Conservation (phyloP, 768 basidiomycete species). For the Lanmaoa pseudosensibilis region DNA sequence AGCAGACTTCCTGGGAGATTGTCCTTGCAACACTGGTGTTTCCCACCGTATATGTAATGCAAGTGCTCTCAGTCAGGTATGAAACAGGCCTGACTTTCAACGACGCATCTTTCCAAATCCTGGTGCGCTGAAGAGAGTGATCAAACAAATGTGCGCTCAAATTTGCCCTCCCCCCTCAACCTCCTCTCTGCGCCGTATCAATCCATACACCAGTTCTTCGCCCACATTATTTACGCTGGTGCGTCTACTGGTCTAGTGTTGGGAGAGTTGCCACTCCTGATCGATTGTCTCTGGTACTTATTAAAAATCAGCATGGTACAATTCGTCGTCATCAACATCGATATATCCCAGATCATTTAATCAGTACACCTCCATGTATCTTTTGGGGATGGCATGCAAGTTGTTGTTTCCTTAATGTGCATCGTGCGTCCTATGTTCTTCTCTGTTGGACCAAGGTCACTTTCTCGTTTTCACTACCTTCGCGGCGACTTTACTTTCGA, state of each 20-base stretch:
- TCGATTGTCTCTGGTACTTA: background rate
- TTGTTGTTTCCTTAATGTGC: background rate
- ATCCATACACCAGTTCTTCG: background rate
- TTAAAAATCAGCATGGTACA: background rate
- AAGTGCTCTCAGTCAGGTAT: background rate
- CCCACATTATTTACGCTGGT: conserved; percentile 1
- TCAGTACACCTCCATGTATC: background rate
- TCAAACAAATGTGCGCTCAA: background rate
- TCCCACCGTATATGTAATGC: conserved; percentile 9
- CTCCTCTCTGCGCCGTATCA: background rate
- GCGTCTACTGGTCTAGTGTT: background rate
- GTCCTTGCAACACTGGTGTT: background rate
- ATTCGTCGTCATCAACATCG: background rate
- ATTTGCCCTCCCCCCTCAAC: background rate
- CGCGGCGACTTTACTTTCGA: background rate
- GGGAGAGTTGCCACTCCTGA: background rate
- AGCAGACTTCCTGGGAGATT: background rate
- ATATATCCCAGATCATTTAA: background rate
- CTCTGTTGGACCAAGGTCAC: background rate
- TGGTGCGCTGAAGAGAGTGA: background rate
- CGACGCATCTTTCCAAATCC: background rate
- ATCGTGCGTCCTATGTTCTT: background rate
- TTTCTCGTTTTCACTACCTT: background rate
- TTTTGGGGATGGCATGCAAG: background rate
- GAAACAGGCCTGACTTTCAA: background rate